Evolutionary conservation across 352 stramenopile genomes (phyloP).

Genomic region (Phytophthora melonis): DNA sequence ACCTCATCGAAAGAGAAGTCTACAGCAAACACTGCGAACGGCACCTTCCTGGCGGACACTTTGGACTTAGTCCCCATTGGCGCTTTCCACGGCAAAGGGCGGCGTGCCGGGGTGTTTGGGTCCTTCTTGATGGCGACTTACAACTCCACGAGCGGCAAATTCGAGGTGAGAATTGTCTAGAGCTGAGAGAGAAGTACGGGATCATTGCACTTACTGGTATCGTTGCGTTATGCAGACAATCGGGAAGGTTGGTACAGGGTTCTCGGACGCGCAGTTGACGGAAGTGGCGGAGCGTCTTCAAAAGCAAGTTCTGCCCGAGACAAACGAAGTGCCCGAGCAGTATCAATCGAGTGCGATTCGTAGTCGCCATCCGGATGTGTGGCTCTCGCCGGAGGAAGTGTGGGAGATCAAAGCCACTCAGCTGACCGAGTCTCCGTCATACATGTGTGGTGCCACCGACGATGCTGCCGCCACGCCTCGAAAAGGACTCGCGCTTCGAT

Average conservation of each 20-base stretch:
- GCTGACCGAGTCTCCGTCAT: constrained; percentile 95
- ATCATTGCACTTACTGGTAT: constrained; percentile 7
- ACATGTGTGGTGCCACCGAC: constrained; percentile 87
- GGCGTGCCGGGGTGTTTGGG: constrained; percentile 96
- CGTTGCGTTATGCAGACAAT: constrained; percentile 63
- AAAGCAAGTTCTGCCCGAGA: constrained; percentile 46
- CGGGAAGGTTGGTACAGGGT: constrained; percentile 96
- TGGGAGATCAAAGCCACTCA: constrained; percentile 99
- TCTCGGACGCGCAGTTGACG: constrained; percentile 96
- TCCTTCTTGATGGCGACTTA: constrained; percentile 99
- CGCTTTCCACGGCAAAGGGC: constrained; percentile 96
- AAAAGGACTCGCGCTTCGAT: constrained; percentile 97
- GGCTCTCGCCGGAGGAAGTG: constrained; percentile 94
- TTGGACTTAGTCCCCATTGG: constrained; percentile 99
- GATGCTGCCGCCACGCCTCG: constrained; percentile 13
- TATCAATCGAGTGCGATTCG: constrained; percentile 54
- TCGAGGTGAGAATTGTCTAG: constrained; percentile 74
- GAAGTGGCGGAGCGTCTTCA: constrained; percentile 66
- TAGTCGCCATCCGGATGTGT: constrained; percentile 91
- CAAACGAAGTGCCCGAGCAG: constrained; percentile 64
- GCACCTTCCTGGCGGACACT: constrained; percentile 82
- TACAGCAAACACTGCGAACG: constrained; percentile 33
- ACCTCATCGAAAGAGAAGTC: constrained; percentile 16
- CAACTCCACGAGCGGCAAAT: constrained; percentile 94
- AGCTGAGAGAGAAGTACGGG: not conserved